These are phyloP conservation scores for Tricladium varicosporioides DNA, from an alignment of 2,329 filamentous ascomycete genomes.

Conservation along the genomic window DNA sequence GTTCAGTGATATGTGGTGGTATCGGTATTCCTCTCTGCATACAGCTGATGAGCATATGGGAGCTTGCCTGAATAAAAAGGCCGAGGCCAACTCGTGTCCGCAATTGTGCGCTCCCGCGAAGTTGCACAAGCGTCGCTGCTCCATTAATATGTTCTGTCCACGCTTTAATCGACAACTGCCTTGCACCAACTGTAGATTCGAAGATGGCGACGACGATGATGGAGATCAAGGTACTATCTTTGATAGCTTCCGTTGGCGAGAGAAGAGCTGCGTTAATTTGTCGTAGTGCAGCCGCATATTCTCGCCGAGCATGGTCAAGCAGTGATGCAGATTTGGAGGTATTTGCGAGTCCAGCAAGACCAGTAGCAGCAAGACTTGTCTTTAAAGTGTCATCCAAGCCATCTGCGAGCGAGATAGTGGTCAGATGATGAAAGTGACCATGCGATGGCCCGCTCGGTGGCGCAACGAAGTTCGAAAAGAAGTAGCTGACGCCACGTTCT, in stretches of 20 bases:
- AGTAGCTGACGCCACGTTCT: slow-evolving; percentile 16
- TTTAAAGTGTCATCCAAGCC: slow-evolving; percentile 9
- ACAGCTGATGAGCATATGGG: slow-evolving; percentile 49
- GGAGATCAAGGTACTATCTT: slow-evolving; percentile 52
- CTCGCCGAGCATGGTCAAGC: slow-evolving; percentile 46
- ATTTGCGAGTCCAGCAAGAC: slow-evolving; percentile 32
- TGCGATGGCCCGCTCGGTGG: slow-evolving; percentile 8
- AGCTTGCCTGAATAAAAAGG: slow-evolving; percentile 53
- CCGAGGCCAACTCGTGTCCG: slow-evolving; percentile 44
- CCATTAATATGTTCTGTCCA: slow-evolving; percentile 53
- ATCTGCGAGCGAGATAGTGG: slow-evolving; percentile 7
- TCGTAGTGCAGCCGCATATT: slow-evolving; percentile 47
- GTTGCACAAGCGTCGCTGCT: slow-evolving; percentile 45
- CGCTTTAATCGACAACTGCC: slow-evolving; percentile 43
- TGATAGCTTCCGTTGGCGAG: slow-evolving; percentile 42
- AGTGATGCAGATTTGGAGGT: slow-evolving; percentile 27
- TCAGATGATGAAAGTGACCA: slow-evolving; percentile 12
- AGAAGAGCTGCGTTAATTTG: slow-evolving; percentile 47
- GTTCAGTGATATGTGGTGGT: slow-evolving; percentile 44
- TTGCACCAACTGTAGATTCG: slow-evolving; percentile 48
- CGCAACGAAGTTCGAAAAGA: slow-evolving; percentile 15
- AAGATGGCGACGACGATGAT: slow-evolving; percentile 52
- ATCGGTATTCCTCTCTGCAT: slow-evolving; percentile 49
- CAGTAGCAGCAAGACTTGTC: slow-evolving; percentile 46
- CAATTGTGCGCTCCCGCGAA: slow-evolving; percentile 48